Evolutionary conservation across 2,329 filamentous ascomycete species (phyloP), one percentile per base, ranked within the genome.

Genomic region (Fusarium chlamydosporum): DNA sequence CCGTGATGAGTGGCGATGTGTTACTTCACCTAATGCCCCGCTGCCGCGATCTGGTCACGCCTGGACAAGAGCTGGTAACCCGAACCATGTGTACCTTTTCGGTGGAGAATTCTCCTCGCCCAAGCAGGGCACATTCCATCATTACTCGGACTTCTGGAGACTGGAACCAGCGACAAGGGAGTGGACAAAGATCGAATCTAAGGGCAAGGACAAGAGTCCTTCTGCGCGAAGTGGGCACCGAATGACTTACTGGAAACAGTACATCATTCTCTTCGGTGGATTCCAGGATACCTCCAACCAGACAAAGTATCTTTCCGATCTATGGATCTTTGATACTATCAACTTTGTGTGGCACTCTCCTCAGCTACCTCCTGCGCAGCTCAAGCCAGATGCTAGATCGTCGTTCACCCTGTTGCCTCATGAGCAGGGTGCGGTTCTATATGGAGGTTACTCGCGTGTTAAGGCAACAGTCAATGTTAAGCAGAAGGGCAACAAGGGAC

Each of bases 91-190:
- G 53, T 99, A 97, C 78, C 82, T 99, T 16, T 98, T 98, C 76
- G 96, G 96, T 68, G 96, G 95, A 65, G 96, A 99, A 80, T 99
- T 99, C 79, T 96, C 92, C 60, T 95, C 91, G 29, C 96, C 96
- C 3, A 98, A 97, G 78, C 96, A 98, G 80, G 96, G 96, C 6
- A 98, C 95, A 0, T 99, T 99, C 76, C 97, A 99, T 79, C 96
- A 99, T 80, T 99, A 99, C 82, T 97, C 97, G 75, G 96, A 98
- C 81, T 98, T 99, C 78, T 99, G 96, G 95, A 87, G 91, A 50
- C 86, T 98, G 42, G 94, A 98, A 76, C 92, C 95, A 1, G 86
- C 86, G 10, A 90, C 88, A 9, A 86, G 94, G 73, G 96, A 99
- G 82, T 99, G 96, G 96, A 92, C 89, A 58, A 91, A 94, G 65